Conservation (phyloP, 73 alveolate genomes). For the Paramecium primaurelia region DNA sequence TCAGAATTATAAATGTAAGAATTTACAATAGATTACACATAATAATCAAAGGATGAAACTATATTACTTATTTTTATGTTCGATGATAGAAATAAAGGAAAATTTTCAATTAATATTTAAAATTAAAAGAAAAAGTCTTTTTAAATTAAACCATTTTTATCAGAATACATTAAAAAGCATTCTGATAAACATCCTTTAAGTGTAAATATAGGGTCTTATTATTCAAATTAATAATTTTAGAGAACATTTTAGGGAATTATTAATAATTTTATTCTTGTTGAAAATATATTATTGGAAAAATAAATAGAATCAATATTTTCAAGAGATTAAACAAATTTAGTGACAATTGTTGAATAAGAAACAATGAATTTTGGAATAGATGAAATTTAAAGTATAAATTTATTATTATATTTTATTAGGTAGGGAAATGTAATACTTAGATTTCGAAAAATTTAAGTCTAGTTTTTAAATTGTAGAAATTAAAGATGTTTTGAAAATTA, state of each 20-base stretch:
- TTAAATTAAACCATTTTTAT: not conserved
- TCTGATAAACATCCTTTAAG: not conserved
- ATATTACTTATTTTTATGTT: not conserved
- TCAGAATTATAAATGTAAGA: not conserved
- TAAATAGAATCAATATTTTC: not conserved
- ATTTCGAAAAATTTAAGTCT: not conserved
- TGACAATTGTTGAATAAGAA: not conserved
- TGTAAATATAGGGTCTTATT: not conserved
- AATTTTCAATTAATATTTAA: not conserved
- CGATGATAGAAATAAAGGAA: not conserved
- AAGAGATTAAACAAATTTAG: not conserved
- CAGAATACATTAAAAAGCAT: not conserved
- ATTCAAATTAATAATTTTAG: not conserved
- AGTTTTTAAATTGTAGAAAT: not conserved
- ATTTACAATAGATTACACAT: not conserved
- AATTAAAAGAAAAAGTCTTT: not conserved
- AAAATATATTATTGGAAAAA: not conserved
- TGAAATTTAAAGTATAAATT: not conserved
- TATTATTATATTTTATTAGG: not conserved
- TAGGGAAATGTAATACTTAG: conserved; percentile 6
- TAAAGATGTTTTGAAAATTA: conserved; percentile 15
- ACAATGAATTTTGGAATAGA: not conserved
- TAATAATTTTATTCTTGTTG: not conserved
- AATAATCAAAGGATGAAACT: not conserved
- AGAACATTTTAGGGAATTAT: not conserved